These are phyloP conservation scores for Metarhizium rileyi DNA, from an alignment of 2,329 filamentous ascomycete species.

Conservation along the genomic window DNA sequence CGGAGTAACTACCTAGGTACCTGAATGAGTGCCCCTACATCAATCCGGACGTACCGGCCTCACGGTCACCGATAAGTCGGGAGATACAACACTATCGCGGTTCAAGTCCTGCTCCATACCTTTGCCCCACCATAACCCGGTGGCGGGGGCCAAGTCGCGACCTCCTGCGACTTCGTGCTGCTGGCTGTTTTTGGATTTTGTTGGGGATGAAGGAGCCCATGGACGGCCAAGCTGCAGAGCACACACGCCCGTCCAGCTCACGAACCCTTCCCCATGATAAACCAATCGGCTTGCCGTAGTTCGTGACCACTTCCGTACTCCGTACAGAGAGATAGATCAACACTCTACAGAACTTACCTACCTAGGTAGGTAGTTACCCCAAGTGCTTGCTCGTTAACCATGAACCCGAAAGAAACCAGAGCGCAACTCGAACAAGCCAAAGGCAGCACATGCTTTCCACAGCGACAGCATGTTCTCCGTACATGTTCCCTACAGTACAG, in stretches of 20 bases:
- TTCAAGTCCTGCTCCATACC: neutral
- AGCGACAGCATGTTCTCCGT: no score
- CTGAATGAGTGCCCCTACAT: no score
- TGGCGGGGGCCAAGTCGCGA: neutral
- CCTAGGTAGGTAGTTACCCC: no score
- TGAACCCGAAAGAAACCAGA: no score
- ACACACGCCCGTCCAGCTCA: neutral
- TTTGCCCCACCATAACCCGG: neutral
- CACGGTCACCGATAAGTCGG: neutral
- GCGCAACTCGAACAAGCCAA: no score
- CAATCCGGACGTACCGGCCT: neutral
- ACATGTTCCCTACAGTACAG: no score
- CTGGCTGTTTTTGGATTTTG: constrained; percentile 1
- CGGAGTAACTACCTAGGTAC: neutral
- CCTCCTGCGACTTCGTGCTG: no score
- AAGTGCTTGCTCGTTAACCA: no score
- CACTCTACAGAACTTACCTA: neutral
- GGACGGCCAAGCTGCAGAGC: neutral
- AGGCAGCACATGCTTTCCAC: no score
- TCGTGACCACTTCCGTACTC: no score
- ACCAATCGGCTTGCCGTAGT: neutral
- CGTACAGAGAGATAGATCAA: no score
- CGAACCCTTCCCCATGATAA: neutral
- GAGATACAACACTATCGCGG: neutral
- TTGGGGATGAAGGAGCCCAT: constrained; percentile 1